Base-by-base conservation (phyloP, 495 filamentous ascomycete genomes). In the Penicillium goetzii region DNA sequence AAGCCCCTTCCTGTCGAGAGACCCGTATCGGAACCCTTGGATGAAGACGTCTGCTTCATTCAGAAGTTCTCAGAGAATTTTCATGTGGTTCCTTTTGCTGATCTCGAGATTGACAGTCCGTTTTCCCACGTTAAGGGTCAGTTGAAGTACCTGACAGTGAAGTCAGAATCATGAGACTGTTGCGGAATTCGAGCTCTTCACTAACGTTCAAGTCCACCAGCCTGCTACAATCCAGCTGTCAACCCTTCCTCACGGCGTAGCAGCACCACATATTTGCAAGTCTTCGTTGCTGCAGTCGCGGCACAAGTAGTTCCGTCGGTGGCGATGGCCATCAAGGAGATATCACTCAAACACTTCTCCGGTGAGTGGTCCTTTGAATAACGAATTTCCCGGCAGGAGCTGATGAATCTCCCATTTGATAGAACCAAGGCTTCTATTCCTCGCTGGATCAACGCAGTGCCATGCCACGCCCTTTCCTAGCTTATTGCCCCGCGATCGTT, bases 41-140 rank as follows among this genome's bases (percentile, higher is more conserved):
- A 88, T 66, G 23, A 88, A 82, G 7, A 87, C 78, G 67, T 88
- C 85, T 0, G 80, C 84, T 2, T 83, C 83, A 19, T 67, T 63
- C 21, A 88, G 73, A 11, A 88, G 72, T 10, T 69, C 62, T 10
- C 70, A 68, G 14, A 88, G 68, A 11, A 71, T 74, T 12, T 68
- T 65, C 32, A 77, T 71, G 25, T 82, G 83, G 33, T 77, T 73
- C 25, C 75, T 68, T 9, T 77, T 75, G 23, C 73, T 74, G 21
- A 87, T 70, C 57, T 88, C 80, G 0, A 87, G 73, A 49, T 80
- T 70, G 23, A 79, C 70, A 21, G 84, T 86, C 67, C 84, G 81
- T 66, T 87, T 87, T 21, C 86, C 86, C 63, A 81, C 82, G 68
- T 83, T 86, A 3, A 86, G 57, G 4, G 59, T 58, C 2, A 74